Evolutionary conservation across 2,329 filamentous ascomycete species (phyloP), one percentile per base, ranked within the genome.

Genomic region (Xylariaceae sp.): DNA sequence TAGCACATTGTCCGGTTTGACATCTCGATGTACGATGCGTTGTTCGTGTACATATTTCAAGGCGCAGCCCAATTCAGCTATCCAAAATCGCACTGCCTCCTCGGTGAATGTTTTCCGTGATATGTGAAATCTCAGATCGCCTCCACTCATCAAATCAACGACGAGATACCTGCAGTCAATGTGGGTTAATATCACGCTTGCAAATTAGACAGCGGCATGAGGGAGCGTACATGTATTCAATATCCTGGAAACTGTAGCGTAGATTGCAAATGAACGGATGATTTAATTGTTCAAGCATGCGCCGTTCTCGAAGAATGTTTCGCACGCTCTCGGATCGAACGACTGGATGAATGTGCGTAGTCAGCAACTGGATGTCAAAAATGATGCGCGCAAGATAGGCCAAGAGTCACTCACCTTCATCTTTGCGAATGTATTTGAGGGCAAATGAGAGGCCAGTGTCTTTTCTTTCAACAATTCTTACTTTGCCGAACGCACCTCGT

Each of bases 261-360:
- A 98, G 74, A 68, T 98, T 98, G 74, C 92, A 97, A 57, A 98
- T 86, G 67, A 97, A 98, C 21, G 92, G 90, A 63, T 98, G 93
- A 66, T 95, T 96, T 60, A 98, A 79, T 67, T 97, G 90, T 71
- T 98, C 91, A 63, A 98, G 80, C 93, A 98, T 98, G 64, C 92
- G 84, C 54, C 93, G 82, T 74, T 98, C 93, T 58, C 93, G 85
- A 63, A 98, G 93, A 57, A 98, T 98, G 67, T 98, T 98, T 61
- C 92, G 86, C 50, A 97, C 93, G 65, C 92, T 97, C 69, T 97
- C 93, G 52, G 91, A 95, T 63, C 92, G 88, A 59, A 98, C 90
- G 58, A 98, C 92, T 95, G 44, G 19, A 54, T 22, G 35, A 43
- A 52, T 46, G 46, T 44, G 36, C n/a, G n/a, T 39, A 50, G 49